Percentiles rank a stretch among this genome's conserved stretches.
Conservation (phyloP, 2,329 filamentous ascomycete genomes). For the Aureobasidium sp. region DNA sequence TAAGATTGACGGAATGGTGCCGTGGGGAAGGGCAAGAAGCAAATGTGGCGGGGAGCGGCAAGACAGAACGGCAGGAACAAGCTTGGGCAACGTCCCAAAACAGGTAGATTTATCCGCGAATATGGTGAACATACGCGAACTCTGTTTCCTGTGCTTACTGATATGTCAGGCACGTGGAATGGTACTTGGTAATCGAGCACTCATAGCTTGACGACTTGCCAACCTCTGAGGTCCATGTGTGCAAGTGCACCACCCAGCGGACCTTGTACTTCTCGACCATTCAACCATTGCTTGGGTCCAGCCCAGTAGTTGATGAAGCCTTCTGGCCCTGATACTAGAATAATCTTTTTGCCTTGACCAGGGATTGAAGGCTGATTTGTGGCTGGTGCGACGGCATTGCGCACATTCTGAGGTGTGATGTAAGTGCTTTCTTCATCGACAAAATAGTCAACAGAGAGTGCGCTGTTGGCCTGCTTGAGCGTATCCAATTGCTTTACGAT, state of each 20-base stretch:
- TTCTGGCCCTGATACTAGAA: constrained; percentile 86
- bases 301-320: constrained; percentile 79
- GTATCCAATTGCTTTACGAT: constrained; percentile 65
- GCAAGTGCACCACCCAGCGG: constrained; percentile 62
- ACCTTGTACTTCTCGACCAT: constrained; percentile 68
- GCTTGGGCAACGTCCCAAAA: neutral
- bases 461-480: constrained; percentile 57
- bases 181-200: neutral
- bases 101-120: neutral
- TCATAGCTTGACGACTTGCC: constrained; percentile 54
- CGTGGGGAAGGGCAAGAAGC: neutral
- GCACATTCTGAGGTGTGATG: constrained; percentile 44
- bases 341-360: constrained; percentile 47
- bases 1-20: constrained; percentile 5
- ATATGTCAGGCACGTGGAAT: neutral
- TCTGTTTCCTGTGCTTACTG: neutral
- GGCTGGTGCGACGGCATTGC: constrained; percentile 19
- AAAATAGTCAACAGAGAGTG: constrained; percentile 58
- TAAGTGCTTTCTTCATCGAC: constrained; percentile 71
- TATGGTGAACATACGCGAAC: neutral
- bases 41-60: constrained; percentile 4
- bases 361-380: constrained; percentile 16
- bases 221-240: constrained; percentile 50
- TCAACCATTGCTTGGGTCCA: constrained; percentile 69
- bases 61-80: neutral